Base-by-base conservation (phyloP, 73 alveolate genomes). In the Tetrahymena thermophila region DNA sequence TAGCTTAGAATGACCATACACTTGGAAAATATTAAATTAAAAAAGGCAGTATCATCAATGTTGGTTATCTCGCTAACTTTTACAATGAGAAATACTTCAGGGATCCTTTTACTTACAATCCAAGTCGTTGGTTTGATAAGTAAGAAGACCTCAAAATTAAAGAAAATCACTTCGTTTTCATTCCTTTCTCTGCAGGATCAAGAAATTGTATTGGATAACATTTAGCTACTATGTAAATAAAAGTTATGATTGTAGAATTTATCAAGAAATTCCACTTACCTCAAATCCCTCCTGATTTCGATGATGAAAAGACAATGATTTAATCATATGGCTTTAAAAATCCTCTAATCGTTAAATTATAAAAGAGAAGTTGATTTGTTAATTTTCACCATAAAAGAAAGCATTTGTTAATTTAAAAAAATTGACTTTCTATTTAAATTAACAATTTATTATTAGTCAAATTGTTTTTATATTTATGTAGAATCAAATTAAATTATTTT, bases 161-260 rank as follows among this genome's bases (percentile, higher is more conserved):
- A 42, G 85, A 93, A 42, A 93, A 93, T 38, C 44, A 43, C 16
- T 93, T 38, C 42, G 83, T 35, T 21, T 38, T 38, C 21, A 43
- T 93, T 34, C 95, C 95, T 10, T 93, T 93, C 85, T 93, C 95
- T 38, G 95, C 44, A 42, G 95, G 95, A 42, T 84, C 89, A 16
- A 93, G 95, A 93, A 93, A 93, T 38, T 93, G 95, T 38, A 93
- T 93, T 93, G 95, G 95, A 23, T 43, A 93, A 10, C 95, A 93
- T 34, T 10, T 93, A 43, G 95, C 95, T 19, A 42, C n/a, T 5
- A 38, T 93, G 85, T 28, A 93, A 43, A 43, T 43, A 1, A 93
- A 93, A 93, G 85, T 93, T 1, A 93, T 93, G 44, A 34, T 93
- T 3, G 93, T 85, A 1, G 58, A 85, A 85, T 38, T 85, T 35